Evolutionary conservation across 2,329 filamentous ascomycete genomes (phyloP).

Genomic region (Fusarium cicatricum): DNA sequence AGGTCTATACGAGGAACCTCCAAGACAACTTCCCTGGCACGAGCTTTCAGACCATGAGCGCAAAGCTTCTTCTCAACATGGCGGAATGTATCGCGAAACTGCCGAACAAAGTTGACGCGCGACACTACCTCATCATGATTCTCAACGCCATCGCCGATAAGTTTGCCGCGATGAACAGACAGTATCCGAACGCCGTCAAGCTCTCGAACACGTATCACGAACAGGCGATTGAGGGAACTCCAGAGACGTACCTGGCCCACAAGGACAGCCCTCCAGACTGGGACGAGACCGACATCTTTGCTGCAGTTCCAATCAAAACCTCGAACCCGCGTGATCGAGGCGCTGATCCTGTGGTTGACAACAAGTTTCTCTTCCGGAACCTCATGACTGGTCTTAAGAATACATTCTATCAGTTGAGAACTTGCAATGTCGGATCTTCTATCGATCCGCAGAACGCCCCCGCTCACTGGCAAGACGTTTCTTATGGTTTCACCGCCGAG

Average conservation of each 20-base stretch:
- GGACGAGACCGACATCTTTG: slow-evolving; percentile 99
- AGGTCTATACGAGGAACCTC: slow-evolving; percentile 96
- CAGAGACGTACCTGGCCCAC: slow-evolving; percentile 86
- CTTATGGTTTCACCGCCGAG: slow-evolving; percentile 95
- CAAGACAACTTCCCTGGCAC: slow-evolving; percentile 97
- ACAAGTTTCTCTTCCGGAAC: slow-evolving; percentile 98
- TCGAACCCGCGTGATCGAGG: slow-evolving; percentile 89
- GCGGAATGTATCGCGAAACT: slow-evolving; percentile 96
- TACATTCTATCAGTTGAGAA: slow-evolving; percentile 92
- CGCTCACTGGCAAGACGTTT: slow-evolving; percentile 92
- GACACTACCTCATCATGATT: slow-evolving; percentile 96
- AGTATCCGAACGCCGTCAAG: slow-evolving; percentile 95
- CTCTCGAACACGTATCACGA: slow-evolving; percentile 80
- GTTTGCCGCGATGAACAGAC: slow-evolving; percentile 96
- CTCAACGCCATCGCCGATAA: slow-evolving; percentile 98
- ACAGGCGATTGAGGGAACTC: slow-evolving; percentile 67
- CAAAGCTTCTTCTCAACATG: slow-evolving; percentile 96
- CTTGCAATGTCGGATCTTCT: slow-evolving; percentile 78
- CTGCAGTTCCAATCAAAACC: slow-evolving; percentile 94
- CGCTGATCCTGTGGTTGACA: slow-evolving; percentile 90
- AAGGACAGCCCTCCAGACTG: slow-evolving; percentile 85
- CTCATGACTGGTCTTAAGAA: slow-evolving; percentile 95
- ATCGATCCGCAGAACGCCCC: slow-evolving; percentile 84
- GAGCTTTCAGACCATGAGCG: slow-evolving; percentile 99
- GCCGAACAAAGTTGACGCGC: slow-evolving; percentile 90